These are phyloP conservation scores for Calocera cornea DNA, from an alignment of 768 basidiomycete genomes.

Conservation along the genomic window DNA sequence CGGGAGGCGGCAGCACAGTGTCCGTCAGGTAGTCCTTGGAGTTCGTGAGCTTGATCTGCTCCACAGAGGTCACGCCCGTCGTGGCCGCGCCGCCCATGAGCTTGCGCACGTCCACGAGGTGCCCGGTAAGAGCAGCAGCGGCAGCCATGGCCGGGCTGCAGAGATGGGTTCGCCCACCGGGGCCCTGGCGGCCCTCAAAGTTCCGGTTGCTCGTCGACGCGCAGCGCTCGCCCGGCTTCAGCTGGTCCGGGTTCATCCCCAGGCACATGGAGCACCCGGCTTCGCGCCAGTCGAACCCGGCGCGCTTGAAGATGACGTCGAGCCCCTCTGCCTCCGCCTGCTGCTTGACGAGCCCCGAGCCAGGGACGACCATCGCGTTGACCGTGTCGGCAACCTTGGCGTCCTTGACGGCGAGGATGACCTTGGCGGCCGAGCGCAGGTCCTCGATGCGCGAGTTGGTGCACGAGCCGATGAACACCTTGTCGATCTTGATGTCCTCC, in stretches of 20 bases:
- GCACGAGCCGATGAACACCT: constrained; percentile 88
- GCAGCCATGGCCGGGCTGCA: constrained; percentile 88
- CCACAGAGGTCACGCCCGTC: constrained; percentile 31
- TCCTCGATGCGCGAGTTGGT: constrained; percentile 92
- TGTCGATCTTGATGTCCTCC: constrained; percentile 69
- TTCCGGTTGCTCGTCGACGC: constrained; percentile 89
- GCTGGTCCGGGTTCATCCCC: constrained; percentile 90
- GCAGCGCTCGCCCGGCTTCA: constrained; percentile 66
- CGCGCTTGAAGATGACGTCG: constrained; percentile 72
- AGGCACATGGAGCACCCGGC: constrained; percentile 94
- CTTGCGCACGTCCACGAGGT: constrained; percentile 73
- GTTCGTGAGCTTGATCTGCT: constrained; percentile 51
- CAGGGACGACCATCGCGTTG: constrained; percentile 83
- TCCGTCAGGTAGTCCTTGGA: constrained; percentile 68
- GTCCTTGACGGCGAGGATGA: constrained; percentile 54
- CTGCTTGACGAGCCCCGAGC: constrained; percentile 78
- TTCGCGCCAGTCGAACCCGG: constrained; percentile 91
- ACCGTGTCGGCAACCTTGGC: constrained; percentile 62
- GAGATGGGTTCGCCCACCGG: constrained; percentile 79
- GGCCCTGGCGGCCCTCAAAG: constrained; percentile 79
- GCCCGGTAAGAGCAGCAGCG: constrained; percentile 75
- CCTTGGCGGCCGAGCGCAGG: constrained; percentile 68
- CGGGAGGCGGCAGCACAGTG: constrained; percentile 43
- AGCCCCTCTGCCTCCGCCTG: constrained; percentile 85
- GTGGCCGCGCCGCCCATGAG: constrained; percentile 39